Percentiles rank a stretch among this genome's conserved stretches.
Conservation (phyloP, 257 asterid species). For the Ligustrum vulgare region DNA sequence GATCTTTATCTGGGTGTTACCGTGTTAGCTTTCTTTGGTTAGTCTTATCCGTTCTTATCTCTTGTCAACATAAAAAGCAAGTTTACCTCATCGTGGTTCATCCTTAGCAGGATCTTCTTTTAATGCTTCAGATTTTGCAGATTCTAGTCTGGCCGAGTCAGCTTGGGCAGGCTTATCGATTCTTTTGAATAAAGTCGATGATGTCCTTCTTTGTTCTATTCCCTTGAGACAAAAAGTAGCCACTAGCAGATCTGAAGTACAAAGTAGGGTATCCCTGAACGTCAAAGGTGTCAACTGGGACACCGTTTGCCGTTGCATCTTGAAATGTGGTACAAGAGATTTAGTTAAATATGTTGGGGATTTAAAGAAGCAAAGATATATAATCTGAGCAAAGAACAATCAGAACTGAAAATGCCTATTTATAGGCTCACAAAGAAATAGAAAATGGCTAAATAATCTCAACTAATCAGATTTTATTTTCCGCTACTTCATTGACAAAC, state of each 20-base stretch:
- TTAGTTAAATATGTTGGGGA: no score
- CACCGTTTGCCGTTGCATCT: slow-evolving; percentile 82
- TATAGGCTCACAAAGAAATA: no score
- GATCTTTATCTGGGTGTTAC: no score
- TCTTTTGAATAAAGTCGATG: slow-evolving; percentile 52
- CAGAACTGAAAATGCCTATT: no score
- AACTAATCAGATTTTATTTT: no score
- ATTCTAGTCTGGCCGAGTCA: slow-evolving; percentile 27
- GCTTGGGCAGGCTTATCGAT: slow-evolving; percentile 43
- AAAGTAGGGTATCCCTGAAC: slow-evolving; percentile 76
- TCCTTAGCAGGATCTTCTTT: slow-evolving; percentile 47
- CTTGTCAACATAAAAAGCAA: background rate
- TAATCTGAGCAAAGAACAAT: no score
- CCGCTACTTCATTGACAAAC: no score
- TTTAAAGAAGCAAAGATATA: no score
- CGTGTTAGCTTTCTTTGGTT: no score
- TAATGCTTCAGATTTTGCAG: slow-evolving; percentile 31
- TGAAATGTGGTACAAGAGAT: slow-evolving; percentile 20
- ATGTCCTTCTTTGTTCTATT: slow-evolving; percentile 72
- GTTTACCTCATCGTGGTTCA: slow-evolving; percentile 55
- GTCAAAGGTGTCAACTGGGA: slow-evolving; percentile 55
- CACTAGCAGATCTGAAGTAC: slow-evolving; percentile 73
- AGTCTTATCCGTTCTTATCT: no score
- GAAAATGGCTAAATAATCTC: no score
- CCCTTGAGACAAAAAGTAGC: slow-evolving; percentile 49